These are phyloP conservation scores for Ganoderma resinaceum DNA, from an alignment of 1,284 basidiomycete genomes.

Conservation along the genomic window DNA sequence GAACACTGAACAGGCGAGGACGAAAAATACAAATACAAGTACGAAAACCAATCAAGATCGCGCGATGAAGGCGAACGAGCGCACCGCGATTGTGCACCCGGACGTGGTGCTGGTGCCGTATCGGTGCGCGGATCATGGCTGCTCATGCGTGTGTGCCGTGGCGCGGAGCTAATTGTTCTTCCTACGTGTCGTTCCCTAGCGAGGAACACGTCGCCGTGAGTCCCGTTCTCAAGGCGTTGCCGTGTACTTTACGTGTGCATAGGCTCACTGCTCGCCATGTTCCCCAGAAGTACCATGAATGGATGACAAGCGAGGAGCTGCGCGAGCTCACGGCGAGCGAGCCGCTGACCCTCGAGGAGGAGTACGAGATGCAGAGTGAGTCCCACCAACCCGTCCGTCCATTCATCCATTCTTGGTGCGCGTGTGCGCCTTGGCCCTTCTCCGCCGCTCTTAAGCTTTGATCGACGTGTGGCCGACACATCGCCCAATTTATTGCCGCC, in stretches of 20 bases:
- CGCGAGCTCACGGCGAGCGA: slow-evolving; percentile 88
- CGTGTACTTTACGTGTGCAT: neutral
- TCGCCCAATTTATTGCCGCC: too few species aligned
- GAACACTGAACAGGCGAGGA: too few species aligned
- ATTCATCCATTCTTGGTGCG: neutral
- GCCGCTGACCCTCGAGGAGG: slow-evolving; percentile 82
- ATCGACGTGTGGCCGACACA: neutral
- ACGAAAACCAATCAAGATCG: too few species aligned
- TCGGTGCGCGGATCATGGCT: slow-evolving; percentile 44
- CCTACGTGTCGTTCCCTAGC: slow-evolving; percentile 38
- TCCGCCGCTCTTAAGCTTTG: neutral
- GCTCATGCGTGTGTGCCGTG: slow-evolving; percentile 5
- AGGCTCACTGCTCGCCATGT: neutral
- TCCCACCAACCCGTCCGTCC: too few species aligned
- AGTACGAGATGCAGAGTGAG: slow-evolving; percentile 92
- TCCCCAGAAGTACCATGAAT: slow-evolving; percentile 83
- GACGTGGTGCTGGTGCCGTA: slow-evolving; percentile 81
- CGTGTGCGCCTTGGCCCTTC: neutral
- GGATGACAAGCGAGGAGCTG: slow-evolving; percentile 87
- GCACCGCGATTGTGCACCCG: slow-evolving; percentile 66
- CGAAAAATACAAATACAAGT: too few species aligned
- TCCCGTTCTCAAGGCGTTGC: neutral
- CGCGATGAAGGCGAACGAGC: slow-evolving; percentile 68
- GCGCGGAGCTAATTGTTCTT: slow-evolving; percentile 9
- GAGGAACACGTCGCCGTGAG: slow-evolving; percentile 68